Evolutionary conservation across 2,329 filamentous ascomycete genomes (phyloP).

Genomic region (Sporothrix euskadiensis): DNA sequence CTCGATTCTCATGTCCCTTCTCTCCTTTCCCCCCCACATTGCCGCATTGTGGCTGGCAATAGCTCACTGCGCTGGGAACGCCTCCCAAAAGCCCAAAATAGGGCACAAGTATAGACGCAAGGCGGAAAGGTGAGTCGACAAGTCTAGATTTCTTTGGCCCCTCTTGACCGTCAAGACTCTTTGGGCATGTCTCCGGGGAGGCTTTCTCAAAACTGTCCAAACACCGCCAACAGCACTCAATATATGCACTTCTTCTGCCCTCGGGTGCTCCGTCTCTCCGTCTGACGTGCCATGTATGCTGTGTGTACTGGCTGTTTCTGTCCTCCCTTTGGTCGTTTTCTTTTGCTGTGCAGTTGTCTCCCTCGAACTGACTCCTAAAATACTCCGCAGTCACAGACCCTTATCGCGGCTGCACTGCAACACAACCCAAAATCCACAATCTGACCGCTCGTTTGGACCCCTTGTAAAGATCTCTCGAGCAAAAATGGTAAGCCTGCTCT

Average conservation of each 20-base stretch:
- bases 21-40: background rate
- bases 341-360: background rate
- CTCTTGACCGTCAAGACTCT: background rate
- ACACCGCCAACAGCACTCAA: background rate
- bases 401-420: background rate
- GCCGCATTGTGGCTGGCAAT: background rate
- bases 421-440: background rate
- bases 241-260: background rate
- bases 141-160: background rate
- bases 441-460: background rate
- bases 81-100: background rate
- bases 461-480: background rate
- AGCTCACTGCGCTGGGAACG: background rate
- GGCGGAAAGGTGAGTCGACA: too few species aligned
- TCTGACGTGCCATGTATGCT: background rate
- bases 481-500: background rate
- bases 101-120: background rate
- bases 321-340: background rate
- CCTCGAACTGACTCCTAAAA: background rate
- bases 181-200: background rate
- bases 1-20: background rate
- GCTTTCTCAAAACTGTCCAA: background rate
- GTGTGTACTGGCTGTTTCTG: background rate
- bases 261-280: background rate
- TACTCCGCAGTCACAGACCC: background rate